Percentiles rank a stretch among this genome's conserved stretches.
Evolutionary conservation across 1,284 basidiomycete genomes (phyloP).

Genomic region (Ceratobasidium sp.): DNA sequence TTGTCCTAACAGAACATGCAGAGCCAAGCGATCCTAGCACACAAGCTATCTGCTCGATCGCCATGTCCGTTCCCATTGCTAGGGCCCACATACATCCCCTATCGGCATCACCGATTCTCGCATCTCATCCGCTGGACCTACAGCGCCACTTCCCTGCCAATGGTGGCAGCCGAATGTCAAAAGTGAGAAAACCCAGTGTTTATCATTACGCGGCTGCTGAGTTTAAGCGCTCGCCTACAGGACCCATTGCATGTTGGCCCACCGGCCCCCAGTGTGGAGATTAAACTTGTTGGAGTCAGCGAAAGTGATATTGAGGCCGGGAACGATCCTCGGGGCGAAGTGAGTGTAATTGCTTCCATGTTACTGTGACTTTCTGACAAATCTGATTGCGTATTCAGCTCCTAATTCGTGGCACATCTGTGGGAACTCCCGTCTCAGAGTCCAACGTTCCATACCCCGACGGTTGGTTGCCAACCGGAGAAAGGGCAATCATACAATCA

Average conservation of each 20-base stretch:
- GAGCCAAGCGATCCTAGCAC: conserved; percentile 50
- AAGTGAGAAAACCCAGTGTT: background rate
- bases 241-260: conserved; percentile 66
- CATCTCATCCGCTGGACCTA: conserved; percentile 77
- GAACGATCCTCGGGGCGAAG: conserved; percentile 63
- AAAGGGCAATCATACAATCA: conserved; percentile 62
- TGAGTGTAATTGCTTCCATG: conserved; percentile 49
- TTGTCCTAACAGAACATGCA: conserved; percentile 19
- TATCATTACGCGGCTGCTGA: background rate
- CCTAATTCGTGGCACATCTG: conserved; percentile 59
- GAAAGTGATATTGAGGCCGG: conserved; percentile 69
- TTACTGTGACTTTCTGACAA: background rate
- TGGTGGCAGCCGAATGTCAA: conserved; percentile 41
- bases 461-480: conserved; percentile 64
- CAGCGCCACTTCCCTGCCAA: conserved; percentile 65
- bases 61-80: conserved; percentile 75
- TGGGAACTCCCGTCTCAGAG: conserved; percentile 61
- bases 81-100: conserved; percentile 68
- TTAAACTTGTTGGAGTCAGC: conserved; percentile 67
- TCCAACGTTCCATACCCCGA: conserved; percentile 50
- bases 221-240: conserved; percentile 41
- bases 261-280: conserved; percentile 77
- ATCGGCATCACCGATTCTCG: conserved; percentile 73
- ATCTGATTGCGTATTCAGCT: conserved; percentile 46
- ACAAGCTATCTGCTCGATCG: conserved; percentile 70